A percentile compares a stretch with the other conserved stretches of the same genome.
These are phyloP conservation scores for Entonaema liquescens DNA, from an alignment of 495 filamentous ascomycete species.

Conservation along the genomic window DNA sequence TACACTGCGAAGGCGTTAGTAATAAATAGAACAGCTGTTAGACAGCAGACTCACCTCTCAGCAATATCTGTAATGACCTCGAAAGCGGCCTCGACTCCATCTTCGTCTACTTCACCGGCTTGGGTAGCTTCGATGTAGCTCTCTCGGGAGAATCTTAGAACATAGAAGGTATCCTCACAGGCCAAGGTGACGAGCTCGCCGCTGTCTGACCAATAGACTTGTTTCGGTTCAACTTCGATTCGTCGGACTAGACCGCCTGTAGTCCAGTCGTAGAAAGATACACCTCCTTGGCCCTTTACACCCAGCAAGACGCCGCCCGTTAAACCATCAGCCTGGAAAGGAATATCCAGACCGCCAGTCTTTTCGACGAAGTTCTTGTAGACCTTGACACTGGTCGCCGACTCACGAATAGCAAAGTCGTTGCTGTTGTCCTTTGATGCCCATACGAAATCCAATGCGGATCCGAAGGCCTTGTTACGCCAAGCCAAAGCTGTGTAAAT, in stretches of 20 bases:
- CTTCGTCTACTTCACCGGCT: slow-evolving; percentile 84
- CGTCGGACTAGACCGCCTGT: slow-evolving; percentile 86
- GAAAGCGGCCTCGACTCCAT: slow-evolving; percentile 97
- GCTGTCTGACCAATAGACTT: slow-evolving; percentile 97
- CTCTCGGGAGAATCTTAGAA: slow-evolving; percentile 88
- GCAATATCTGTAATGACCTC: slow-evolving; percentile 95
- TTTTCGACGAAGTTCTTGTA: slow-evolving; percentile 99
- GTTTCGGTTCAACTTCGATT: slow-evolving; percentile 92
- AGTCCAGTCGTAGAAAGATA: slow-evolving; percentile 97
- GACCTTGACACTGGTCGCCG: slow-evolving; percentile 89
- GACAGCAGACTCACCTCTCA: slow-evolving; percentile 67
- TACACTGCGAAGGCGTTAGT: slow-evolving; percentile 62
- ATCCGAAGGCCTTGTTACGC: slow-evolving; percentile 97
- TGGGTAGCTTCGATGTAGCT: slow-evolving; percentile 84
- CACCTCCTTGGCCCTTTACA: slow-evolving; percentile 91
- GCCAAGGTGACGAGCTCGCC: slow-evolving; percentile 93
- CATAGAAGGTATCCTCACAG: slow-evolving; percentile 95
- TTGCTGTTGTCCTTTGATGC: slow-evolving; percentile 97
- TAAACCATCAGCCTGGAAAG: slow-evolving; percentile 93
- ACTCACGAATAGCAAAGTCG: slow-evolving; percentile 97
- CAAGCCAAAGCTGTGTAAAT: slow-evolving; percentile 98
- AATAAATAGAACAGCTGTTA: background rate
- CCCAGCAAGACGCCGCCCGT: slow-evolving; percentile 91
- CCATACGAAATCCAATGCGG: slow-evolving; percentile 96
- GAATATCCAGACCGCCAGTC: slow-evolving; percentile 86